phyloP scores from a whole-genome alignment of 495 filamentous ascomycete genomes.

The Lepidopterella palustris region DNA sequence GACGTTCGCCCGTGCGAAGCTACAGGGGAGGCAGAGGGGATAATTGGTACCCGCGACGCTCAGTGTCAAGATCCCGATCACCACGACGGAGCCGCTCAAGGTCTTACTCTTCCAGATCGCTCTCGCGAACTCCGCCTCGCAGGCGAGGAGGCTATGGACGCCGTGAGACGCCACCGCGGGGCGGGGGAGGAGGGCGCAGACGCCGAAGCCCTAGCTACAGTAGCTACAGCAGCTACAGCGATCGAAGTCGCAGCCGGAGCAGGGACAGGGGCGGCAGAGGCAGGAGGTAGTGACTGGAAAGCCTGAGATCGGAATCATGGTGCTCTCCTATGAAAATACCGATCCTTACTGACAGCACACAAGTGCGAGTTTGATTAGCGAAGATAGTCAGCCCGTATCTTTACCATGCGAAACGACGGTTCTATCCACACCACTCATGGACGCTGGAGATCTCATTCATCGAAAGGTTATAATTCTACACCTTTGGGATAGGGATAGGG shows the following conservation, averaged over 20 bases:
- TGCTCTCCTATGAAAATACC: no score
- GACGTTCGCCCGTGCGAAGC: constrained; percentile 35
- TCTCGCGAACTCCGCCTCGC: constrained; percentile 42
- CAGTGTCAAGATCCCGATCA: constrained; percentile 43
- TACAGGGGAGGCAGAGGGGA: constrained; percentile 40
- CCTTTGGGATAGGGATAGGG: no score
- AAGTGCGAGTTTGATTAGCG: no score
- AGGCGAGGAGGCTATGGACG: constrained; percentile 35
- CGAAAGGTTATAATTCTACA: no score
- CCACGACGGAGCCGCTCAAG: constrained; percentile 34
- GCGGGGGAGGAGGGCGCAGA: constrained; percentile 40
- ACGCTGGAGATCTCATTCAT: no score
- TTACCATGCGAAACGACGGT: no score
- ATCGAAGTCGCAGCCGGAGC: constrained; percentile 36
- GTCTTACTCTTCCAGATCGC: constrained; percentile 47
- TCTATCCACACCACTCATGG: no score
- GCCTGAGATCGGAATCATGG: background rate
- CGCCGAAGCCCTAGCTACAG: constrained; percentile 55
- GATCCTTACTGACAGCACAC: no score
- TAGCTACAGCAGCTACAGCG: constrained; percentile 52
- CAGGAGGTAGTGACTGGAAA: background rate
- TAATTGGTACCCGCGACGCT: constrained; percentile 34
- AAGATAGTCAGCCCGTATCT: no score
- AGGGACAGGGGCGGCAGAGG: constrained; percentile 16
- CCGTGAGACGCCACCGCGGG: constrained; percentile 33